These are phyloP conservation scores for Neurospora sp. DNA, from an alignment of 2,329 filamentous ascomycete genomes.

Conservation along the genomic window DNA sequence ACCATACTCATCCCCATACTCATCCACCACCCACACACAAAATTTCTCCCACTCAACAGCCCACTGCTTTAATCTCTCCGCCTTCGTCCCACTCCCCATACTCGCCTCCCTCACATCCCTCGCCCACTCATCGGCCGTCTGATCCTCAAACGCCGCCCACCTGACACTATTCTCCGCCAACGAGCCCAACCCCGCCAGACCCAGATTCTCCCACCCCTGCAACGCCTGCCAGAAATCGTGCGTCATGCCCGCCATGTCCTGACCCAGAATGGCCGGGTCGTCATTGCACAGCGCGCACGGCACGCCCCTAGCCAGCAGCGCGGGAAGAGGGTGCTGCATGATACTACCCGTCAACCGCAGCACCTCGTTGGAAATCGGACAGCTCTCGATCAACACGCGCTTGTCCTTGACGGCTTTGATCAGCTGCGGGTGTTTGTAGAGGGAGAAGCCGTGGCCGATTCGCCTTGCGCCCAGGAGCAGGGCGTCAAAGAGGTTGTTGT, in stretches of 20 bases:
- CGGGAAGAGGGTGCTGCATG: conserved; percentile 70
- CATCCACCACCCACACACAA: conserved; percentile 79
- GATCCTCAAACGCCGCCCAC: conserved; percentile 84
- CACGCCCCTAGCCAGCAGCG: conserved; percentile 76
- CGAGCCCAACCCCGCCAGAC: conserved; percentile 73
- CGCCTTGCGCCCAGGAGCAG: conserved; percentile 77
- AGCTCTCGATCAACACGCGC: conserved; percentile 80
- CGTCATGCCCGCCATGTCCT: conserved; percentile 71
- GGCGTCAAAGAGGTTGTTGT: conserved; percentile 80
- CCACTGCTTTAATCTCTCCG: conserved; percentile 68
- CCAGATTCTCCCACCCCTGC: conserved; percentile 86
- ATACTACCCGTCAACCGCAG: conserved; percentile 69
- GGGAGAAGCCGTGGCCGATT: conserved; percentile 80
- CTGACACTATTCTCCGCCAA: conserved; percentile 88
- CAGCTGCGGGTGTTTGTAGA: conserved; percentile 86
- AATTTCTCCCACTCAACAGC: conserved; percentile 76
- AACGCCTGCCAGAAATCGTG: conserved; percentile 93
- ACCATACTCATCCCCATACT: conserved; percentile 59
- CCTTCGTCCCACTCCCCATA: conserved; percentile 61
- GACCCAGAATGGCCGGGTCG: conserved; percentile 80
- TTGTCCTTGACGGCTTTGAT: conserved; percentile 84
- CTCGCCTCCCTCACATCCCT: conserved; percentile 65
- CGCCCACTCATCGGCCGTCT: conserved; percentile 56
- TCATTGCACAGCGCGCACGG: conserved; percentile 81
- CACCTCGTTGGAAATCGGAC: conserved; percentile 85